phyloP scores from a whole-genome alignment of 345 rosid species.

The Eucalyptus pauciflora region DNA sequence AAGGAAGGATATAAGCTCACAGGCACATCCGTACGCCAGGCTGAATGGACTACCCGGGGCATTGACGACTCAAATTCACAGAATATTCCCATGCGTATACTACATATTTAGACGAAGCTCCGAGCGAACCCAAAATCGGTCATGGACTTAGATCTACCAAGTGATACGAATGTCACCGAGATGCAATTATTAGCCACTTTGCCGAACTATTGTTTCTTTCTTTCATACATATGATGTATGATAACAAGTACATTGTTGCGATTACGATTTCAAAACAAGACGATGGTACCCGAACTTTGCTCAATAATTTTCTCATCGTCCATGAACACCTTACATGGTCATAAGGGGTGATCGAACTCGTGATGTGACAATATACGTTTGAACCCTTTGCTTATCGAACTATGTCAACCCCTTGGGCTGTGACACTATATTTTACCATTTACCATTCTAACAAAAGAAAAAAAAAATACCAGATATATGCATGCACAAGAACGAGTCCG shows the following conservation, averaged over 20 bases:
- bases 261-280: not conserved
- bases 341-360: not conserved
- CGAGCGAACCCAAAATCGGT: rapidly evolving
- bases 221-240: not conserved
- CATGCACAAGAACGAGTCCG: not conserved
- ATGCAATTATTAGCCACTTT: not conserved
- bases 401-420: not conserved
- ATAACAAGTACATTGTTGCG: not conserved
- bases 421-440: not conserved
- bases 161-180: not conserved
- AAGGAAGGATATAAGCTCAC: not conserved
- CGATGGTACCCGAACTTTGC: not conserved
- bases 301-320: not conserved
- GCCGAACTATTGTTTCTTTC: not conserved
- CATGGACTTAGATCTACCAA: not conserved
- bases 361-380: not conserved
- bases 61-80: not conserved
- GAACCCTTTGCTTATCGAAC: not conserved
- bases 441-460: not conserved
- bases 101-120: not conserved
- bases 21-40: not conserved
- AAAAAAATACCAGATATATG: not conserved
- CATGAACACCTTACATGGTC: not conserved
- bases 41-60: not conserved
- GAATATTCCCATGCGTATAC: not conserved